Evolutionary conservation across 2,329 filamentous ascomycete species (phyloP).

Genomic region (Monilinia laxa): DNA sequence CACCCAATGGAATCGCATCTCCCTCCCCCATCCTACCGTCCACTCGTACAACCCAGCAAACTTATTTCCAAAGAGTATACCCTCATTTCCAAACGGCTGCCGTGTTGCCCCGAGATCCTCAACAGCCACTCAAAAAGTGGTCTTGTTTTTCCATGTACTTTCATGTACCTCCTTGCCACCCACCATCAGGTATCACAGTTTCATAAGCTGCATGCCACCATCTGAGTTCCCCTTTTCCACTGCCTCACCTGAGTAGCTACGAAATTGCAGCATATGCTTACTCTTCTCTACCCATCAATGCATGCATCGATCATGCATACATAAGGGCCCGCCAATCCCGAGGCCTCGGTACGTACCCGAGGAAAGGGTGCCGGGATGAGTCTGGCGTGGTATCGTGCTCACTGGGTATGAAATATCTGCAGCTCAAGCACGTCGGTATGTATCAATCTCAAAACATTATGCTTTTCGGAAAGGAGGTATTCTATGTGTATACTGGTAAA

Average conservation of each 20-base stretch:
- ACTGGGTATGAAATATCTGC: conserved; percentile 5
- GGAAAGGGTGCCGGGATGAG: conserved; percentile 16
- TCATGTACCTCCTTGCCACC: conserved; percentile 13
- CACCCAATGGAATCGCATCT: conserved; percentile 1
- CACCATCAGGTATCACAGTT: conserved; percentile 19
- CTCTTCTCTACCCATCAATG: conserved; percentile 4
- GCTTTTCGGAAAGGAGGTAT: conserved; percentile 13
- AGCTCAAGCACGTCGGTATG: not conserved
- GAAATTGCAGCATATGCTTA: not conserved
- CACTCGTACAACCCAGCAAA: conserved; percentile 6
- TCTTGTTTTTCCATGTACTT: conserved; percentile 6
- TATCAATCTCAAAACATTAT: not conserved
- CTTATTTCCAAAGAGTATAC: not conserved
- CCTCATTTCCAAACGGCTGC: conserved; percentile 24
- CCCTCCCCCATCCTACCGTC: not conserved
- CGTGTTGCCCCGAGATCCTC: conserved; percentile 15
- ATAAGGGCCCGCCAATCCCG: conserved; percentile 10
- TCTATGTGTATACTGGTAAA: not conserved
- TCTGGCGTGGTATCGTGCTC: conserved; percentile 4
- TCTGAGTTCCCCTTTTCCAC: conserved; percentile 5
- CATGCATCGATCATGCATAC: conserved; percentile 19
- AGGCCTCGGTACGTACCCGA: conserved; percentile 23
- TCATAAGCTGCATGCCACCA: conserved; percentile 15
- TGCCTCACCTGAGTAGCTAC: not conserved
- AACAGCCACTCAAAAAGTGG: conserved; percentile 10